These are phyloP conservation scores for Endoconidiophora polonica DNA, from an alignment of 2,329 filamentous ascomycete genomes.

Conservation along the genomic window DNA sequence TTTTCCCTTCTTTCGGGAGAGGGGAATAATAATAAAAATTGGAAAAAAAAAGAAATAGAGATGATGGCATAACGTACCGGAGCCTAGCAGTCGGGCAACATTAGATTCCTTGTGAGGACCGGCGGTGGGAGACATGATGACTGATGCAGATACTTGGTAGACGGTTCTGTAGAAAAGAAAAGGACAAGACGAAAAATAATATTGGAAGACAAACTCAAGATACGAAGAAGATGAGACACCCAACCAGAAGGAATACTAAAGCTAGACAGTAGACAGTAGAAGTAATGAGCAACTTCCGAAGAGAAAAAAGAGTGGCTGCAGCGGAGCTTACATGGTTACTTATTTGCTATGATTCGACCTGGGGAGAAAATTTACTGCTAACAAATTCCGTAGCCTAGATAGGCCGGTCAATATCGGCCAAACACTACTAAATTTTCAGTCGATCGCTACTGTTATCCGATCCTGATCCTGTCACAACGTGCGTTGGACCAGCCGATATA, in stretches of 20 bases:
- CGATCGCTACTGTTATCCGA: too few relatives aligned
- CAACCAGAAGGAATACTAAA: not conserved
- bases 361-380: not conserved
- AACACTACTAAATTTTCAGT: too few relatives aligned
- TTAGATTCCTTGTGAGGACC: slow-evolving; percentile 66
- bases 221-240: not conserved
- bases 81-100: slow-evolving; percentile 72
- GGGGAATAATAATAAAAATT: too few relatives aligned
- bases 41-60: slow-evolving; percentile 7
- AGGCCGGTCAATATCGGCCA: too few relatives aligned
- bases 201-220: not conserved
- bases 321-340: not conserved
- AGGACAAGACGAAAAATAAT: slow-evolving; percentile 3
- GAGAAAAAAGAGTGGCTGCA: slow-evolving; percentile 3
- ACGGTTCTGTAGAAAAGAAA: slow-evolving; percentile 7
- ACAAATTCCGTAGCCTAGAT: not conserved
- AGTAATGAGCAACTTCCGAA: slow-evolving; percentile 10
- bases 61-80: slow-evolving; percentile 39
- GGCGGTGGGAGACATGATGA: slow-evolving; percentile 41
- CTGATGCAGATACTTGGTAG: not conserved
- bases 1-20: too few relatives aligned
- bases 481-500: too few relatives aligned
- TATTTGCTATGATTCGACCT: not conserved
- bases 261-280: not conserved
- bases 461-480: too few relatives aligned